Percentiles rank a stretch among this genome's conserved stretches.
These are phyloP conservation scores for Jackrogersella minutella DNA, from an alignment of 495 filamentous ascomycete genomes.

Conservation along the genomic window DNA sequence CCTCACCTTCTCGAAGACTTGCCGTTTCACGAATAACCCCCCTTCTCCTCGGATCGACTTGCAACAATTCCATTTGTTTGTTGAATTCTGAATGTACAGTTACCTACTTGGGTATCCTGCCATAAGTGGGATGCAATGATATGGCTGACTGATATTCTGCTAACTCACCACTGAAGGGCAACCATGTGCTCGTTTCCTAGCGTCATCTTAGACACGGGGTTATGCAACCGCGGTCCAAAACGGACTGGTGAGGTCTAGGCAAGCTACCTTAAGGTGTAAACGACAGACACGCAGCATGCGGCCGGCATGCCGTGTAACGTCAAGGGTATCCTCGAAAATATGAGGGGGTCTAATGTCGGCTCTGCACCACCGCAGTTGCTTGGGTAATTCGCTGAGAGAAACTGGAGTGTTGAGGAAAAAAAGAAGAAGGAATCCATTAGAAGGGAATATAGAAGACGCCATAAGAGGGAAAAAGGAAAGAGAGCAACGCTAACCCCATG, in stretches of 20 bases:
- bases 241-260: conserved; percentile 31
- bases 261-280: conserved; percentile 30
- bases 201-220: conserved; percentile 41
- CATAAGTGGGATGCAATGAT: conserved; percentile 8
- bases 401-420: not conserved
- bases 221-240: conserved; percentile 41
- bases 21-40: conserved; percentile 16
- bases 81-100: conserved; percentile 30
- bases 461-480: conserved; percentile 23
- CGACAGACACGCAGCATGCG: conserved; percentile 40
- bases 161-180: conserved; percentile 12
- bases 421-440: conserved; percentile 5
- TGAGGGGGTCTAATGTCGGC: conserved; percentile 13
- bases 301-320: conserved; percentile 38
- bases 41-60: conserved; percentile 36
- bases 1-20: conserved; percentile 15
- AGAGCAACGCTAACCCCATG: conserved; percentile 19
- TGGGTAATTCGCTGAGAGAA: conserved; percentile 12
- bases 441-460: conserved; percentile 22
- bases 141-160: conserved; percentile 23
- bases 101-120: not conserved
- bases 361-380: conserved; percentile 10
- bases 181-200: conserved; percentile 36
- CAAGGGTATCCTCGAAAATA: conserved; percentile 34
- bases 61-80: conserved; percentile 21